Evolutionary conservation across 2,329 filamentous ascomycete genomes (phyloP), one percentile per base, ranked within the genome.

Genomic region (Aspergillus sp.): DNA sequence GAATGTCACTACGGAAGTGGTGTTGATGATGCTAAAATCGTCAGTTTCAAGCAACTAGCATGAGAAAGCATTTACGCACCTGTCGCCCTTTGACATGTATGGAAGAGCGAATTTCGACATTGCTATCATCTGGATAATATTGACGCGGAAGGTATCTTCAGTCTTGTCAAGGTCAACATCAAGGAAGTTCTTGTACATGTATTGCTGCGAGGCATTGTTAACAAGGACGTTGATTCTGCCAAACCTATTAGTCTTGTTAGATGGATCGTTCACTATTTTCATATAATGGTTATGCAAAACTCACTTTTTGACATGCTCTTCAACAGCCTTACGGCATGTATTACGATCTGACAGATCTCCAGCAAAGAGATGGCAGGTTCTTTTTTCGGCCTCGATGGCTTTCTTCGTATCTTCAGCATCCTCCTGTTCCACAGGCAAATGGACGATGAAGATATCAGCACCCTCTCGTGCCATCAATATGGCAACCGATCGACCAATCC

Each of bases 141-240:
- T 82, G 47, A 69, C 73, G 36, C 71, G 71, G 67, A 82, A 83
- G 0, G 74, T 76, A 50, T 72, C 75, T 48, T 80, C 74, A 0
- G 81, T 75, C 0, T 71, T 63, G 10, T 76, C 69, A 1, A 82
- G 67, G 54, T 80, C 70, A 27, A 78, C 80, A 1, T 81, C 69
- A 30, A 67, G 64, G 13, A 81, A 71, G 29, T 80, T 69, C 5
- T 71, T 58, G 57, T 71, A 78, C 61, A 75, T 73, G 31, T 74
- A 68, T 59, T 82, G 77, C 59, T 77, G 78, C 0, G 72, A 74
- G 3, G 77, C 79, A 56, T 82, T 82, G 59, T 82, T 82, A 46
- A 82, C 74, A 2, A 82, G 65, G 6, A 81, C 68, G 43, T 70
- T 68, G 19, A 81, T 58, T 26, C 54, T 63, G 27, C 70, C 68